Percentiles rank a stretch among this genome's conserved stretches.
Evolutionary conservation across 495 filamentous ascomycete species (phyloP).

Genomic region (Terfezia claveryi): DNA sequence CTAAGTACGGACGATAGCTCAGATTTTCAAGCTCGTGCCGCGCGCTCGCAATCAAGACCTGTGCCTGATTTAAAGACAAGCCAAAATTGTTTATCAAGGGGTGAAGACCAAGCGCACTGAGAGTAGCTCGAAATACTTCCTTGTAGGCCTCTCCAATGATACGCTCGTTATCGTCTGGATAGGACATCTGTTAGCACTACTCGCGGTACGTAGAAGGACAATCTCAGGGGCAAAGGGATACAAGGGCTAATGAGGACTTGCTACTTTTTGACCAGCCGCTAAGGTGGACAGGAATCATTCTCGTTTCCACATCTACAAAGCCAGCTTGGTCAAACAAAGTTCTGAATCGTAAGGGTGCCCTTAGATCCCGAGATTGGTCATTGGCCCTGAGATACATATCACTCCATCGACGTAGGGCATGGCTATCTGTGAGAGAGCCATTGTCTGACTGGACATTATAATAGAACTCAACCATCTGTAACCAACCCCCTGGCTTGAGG

Average conservation of each 20-base stretch:
- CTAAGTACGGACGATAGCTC: constrained; percentile 33
- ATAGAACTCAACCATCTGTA: constrained; percentile 78
- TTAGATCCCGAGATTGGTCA: constrained; percentile 34
- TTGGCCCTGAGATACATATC: constrained; percentile 38
- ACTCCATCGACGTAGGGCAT: constrained; percentile 57
- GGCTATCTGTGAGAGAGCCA: constrained; percentile 47
- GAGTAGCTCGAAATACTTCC: constrained; percentile 1
- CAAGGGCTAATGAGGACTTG: constrained; percentile 5
- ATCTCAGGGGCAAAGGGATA: background rate
- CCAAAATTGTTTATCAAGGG: constrained; percentile 28
- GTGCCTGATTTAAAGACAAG: constrained; percentile 42
- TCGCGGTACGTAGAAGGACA: background rate
- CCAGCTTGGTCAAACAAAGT: constrained; percentile 43
- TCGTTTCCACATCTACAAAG: constrained; percentile 46
- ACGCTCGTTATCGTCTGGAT: constrained; percentile 4
- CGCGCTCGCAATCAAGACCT: constrained; percentile 42
- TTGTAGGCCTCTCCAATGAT: constrained; percentile 12
- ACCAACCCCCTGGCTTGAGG: constrained; percentile 55
- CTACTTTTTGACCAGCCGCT: constrained; percentile 54
- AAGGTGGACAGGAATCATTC: constrained; percentile 50
- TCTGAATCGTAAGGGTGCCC: constrained; percentile 41
- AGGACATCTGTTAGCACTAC: background rate
- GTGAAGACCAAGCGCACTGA: constrained; percentile 7
- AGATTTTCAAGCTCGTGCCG: constrained; percentile 41
- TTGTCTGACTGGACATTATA: constrained; percentile 79